Evolutionary conservation across 805 yeast genomes (phyloP), one percentile per base, ranked within the genome.

Genomic region (Candida taoyuanica): DNA sequence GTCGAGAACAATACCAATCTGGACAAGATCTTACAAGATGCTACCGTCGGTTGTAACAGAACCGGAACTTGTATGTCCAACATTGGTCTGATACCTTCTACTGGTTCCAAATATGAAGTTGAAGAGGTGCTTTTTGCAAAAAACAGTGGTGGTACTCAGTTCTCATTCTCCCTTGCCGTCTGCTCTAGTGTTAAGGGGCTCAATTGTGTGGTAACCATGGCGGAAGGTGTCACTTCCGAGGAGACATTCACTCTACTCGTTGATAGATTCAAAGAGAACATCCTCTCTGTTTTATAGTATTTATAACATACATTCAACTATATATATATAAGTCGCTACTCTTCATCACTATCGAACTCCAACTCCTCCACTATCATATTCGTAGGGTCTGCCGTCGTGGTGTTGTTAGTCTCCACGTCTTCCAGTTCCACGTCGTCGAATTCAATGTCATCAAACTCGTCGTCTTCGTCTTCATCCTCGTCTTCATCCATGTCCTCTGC

Each of bases 401-500:
- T 21, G 24, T 30, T 31, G n/a, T n/a, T n/a, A n/a, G n/a, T n/a
- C n/a, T n/a, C n/a, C n/a, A n/a, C n/a, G n/a, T n/a, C n/a, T n/a
- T n/a, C n/a, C n/a, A n/a, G n/a, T n/a, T n/a, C n/a, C n/a, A n/a
- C n/a, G n/a, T 36, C 71, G 60, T 15, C 96, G 94, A 36, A 85
- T 70, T 3, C 69, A 17, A 34, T 34, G 67, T 1, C 95, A 87
- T 50, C 87, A 65, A 33, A 59, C 58, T 50, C 37, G 34, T 54
- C 52, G 40, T 81, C 80, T 49, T 75, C 74, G n/a, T 67, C 55
- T 33, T 67, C 57, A 2, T 47, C 58, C 1, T 49, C 58, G 4
- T 42, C 56, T 5, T 45, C 55, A 16, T n/a, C n/a, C n/a, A n/a
- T n/a, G n/a, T 49, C 52, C 5, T 49, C 55, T 24, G 50, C 48